Conservation (phyloP, 2,329 filamentous ascomycete species). For the Claviceps sp. region DNA sequence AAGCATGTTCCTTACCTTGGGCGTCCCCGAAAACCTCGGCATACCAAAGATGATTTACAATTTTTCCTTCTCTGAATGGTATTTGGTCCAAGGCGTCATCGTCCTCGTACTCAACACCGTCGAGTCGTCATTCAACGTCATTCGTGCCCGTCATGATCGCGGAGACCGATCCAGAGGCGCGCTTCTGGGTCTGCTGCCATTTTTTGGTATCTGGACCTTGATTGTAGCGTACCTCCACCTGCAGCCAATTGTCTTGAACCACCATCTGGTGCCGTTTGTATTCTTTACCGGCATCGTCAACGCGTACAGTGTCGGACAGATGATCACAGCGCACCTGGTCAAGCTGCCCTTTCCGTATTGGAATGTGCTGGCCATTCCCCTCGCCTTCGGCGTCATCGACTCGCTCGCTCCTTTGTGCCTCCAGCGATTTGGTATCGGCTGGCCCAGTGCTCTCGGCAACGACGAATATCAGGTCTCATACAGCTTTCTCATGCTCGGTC, state of each 20-base stretch:
- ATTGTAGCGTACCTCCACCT: constrained; percentile 70
- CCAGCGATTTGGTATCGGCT: constrained; percentile 47
- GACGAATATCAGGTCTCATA: constrained; percentile 84
- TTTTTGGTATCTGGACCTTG: constrained; percentile 64
- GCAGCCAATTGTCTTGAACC: constrained; percentile 68
- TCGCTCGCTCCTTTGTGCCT: constrained; percentile 59
- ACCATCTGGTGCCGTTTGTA: constrained; percentile 78
- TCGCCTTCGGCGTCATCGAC: constrained; percentile 68
- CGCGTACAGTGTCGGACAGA: constrained; percentile 87
- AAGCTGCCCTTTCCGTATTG: constrained; percentile 79
- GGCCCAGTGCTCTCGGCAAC: constrained; percentile 62
- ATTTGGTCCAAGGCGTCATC: constrained; percentile 71
- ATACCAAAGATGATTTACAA: constrained; percentile 63
- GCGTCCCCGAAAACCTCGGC: constrained; percentile 47
- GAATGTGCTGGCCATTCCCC: constrained; percentile 70
- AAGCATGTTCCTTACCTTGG: constrained; percentile 58
- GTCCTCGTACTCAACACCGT: constrained; percentile 78
- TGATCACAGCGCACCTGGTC: constrained; percentile 88
- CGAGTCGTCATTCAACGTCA: constrained; percentile 69
- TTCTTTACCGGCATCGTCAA: constrained; percentile 84
- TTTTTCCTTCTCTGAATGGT: constrained; percentile 82
- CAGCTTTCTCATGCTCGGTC: constrained; percentile 75
- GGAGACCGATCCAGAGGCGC: constrained; percentile 61
- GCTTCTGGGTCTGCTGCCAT: constrained; percentile 71
- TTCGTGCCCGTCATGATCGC: constrained; percentile 61